Conservation (phyloP, 495 filamentous ascomycete genomes). For the Lasiosphaeria hispida region DNA sequence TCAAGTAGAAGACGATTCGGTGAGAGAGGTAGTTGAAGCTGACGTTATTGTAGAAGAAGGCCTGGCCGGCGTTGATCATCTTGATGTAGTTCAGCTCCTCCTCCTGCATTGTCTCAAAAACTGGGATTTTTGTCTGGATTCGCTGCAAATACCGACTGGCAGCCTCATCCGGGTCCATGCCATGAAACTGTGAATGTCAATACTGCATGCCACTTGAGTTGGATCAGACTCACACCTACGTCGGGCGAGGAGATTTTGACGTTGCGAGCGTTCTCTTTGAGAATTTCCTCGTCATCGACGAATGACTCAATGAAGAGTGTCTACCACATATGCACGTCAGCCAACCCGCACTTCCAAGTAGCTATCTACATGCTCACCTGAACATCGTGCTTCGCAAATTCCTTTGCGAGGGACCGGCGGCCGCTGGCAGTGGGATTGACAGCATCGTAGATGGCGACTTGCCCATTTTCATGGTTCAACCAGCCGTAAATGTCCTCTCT, state of each 20-base stretch:
- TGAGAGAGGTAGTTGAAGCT: constrained; percentile 94
- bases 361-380: constrained; percentile 54
- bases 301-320: constrained; percentile 96
- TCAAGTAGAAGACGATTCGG: constrained; percentile 94
- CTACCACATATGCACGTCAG: constrained; percentile 39
- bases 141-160: constrained; percentile 86
- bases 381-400: constrained; percentile 94
- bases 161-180: constrained; percentile 88
- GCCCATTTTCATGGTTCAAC: constrained; percentile 93
- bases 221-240: constrained; percentile 43
- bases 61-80: constrained; percentile 98
- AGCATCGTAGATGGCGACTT: constrained; percentile 98
- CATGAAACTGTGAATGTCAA: constrained; percentile 64
- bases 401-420: constrained; percentile 84
- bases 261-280: constrained; percentile 93
- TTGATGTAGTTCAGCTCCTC: constrained; percentile 94
- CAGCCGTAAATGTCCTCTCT: constrained; percentile 96
- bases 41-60: constrained; percentile 89
- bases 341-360: not conserved
- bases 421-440: constrained; percentile 89
- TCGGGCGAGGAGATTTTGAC: constrained; percentile 99
- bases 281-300: constrained; percentile 88
- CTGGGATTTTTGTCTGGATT: constrained; percentile 86
- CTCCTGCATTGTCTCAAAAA: constrained; percentile 96
- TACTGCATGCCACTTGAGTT: not conserved